phyloP scores from a whole-genome alignment of 768 basidiomycete genomes.

The Suillus americanus region DNA sequence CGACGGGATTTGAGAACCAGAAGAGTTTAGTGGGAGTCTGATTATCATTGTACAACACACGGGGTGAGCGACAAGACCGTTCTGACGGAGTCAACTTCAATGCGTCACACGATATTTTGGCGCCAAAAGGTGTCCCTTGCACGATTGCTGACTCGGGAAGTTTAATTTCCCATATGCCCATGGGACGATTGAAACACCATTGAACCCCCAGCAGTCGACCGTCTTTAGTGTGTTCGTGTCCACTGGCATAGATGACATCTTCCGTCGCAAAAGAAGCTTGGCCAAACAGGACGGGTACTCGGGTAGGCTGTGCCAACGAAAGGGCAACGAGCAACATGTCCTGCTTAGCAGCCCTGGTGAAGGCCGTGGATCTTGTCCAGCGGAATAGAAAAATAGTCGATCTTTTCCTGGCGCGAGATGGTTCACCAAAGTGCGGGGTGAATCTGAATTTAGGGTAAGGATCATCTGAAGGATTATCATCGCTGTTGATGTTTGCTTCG shows the following conservation, averaged over 20 bases:
- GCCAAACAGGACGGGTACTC: conserved; percentile 42
- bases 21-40: conserved; percentile 33
- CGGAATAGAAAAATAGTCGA: conserved; percentile 56
- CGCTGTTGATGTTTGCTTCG: conserved; percentile 41
- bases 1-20: conserved; percentile 55
- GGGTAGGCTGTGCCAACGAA: conserved; percentile 10
- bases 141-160: conserved; percentile 20
- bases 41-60: conserved; percentile 34
- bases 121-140: conserved; percentile 7
- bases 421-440: conserved; percentile 64
- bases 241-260: conserved; percentile 52
- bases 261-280: conserved; percentile 53
- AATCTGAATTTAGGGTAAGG: conserved; percentile 49
- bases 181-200: conserved; percentile 58
- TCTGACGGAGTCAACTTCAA: conserved; percentile 43
- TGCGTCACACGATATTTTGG: conserved; percentile 19
- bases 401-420: conserved; percentile 47
- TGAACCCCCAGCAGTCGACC: conserved; percentile 59
- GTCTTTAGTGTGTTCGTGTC: conserved; percentile 58
- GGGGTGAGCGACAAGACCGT: conserved; percentile 60
- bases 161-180: conserved; percentile 53
- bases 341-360: conserved; percentile 12
- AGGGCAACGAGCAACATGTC: conserved; percentile 14
- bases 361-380: conserved; percentile 33
- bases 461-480: conserved; percentile 22